Conservation (phyloP, 75 land plant species). For the Sequoiadendron giganteum region DNA sequence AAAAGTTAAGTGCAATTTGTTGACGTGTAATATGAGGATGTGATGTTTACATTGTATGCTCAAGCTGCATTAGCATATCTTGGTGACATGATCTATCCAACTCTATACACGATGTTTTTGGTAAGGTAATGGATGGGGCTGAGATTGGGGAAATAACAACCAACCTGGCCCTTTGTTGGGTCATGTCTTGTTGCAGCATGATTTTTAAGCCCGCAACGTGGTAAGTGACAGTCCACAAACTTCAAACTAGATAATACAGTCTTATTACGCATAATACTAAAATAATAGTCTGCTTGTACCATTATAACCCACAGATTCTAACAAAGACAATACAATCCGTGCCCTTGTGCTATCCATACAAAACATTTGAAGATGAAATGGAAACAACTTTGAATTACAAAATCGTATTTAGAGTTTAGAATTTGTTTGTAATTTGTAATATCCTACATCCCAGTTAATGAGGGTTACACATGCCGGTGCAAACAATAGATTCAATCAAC, state of each 20-base stretch:
- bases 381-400: neutral
- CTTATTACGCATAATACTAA: neutral
- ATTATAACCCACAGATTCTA: neutral
- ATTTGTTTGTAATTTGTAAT: neutral
- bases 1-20: neutral
- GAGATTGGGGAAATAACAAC: neutral
- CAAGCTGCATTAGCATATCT: neutral
- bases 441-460: too few species aligned
- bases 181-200: neutral
- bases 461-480: too few species aligned
- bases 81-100: neutral
- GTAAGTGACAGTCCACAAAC: neutral
- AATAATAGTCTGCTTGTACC: neutral
- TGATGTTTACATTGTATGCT: neutral
- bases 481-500: too few species aligned
- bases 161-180: neutral
- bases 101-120: neutral
- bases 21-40: neutral
- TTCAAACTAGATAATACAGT: neutral
- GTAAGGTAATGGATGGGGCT: neutral
- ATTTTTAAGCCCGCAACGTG: neutral
- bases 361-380: neutral
- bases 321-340: neutral
- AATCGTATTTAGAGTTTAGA: neutral
- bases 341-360: neutral